Evolutionary conservation across 192 early-diverging fungal species (phyloP).

Genomic region (Coemansia sp.): DNA sequence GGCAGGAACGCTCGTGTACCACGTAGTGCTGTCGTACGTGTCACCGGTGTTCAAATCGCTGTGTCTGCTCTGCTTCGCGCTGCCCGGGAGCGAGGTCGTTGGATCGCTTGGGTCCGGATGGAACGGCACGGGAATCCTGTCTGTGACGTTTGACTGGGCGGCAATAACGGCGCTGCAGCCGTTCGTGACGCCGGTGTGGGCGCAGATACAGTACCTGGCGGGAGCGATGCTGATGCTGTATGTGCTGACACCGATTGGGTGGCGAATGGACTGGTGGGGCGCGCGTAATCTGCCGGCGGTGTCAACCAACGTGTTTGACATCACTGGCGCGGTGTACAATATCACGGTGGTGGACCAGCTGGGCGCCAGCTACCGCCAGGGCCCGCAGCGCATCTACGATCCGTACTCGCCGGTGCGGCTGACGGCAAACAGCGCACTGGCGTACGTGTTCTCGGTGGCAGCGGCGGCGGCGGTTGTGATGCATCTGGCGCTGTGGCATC

Average conservation of each 20-base stretch:
- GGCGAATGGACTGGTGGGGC: slow-evolving; percentile 65
- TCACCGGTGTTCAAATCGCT: slow-evolving; percentile 69
- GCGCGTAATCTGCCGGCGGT: slow-evolving; percentile 60
- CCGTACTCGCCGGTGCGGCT: slow-evolving; percentile 50
- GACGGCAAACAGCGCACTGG: slow-evolving; percentile 48
- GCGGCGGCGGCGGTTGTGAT: slow-evolving; percentile 39
- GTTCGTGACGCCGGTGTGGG: slow-evolving; percentile 72
- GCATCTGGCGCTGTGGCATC: slow-evolving; percentile 46
- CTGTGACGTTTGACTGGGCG: slow-evolving; percentile 75
- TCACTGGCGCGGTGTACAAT: slow-evolving; percentile 60
- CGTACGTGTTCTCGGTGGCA: slow-evolving; percentile 46
- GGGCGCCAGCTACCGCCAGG: slow-evolving; percentile 5
- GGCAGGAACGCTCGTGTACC: slow-evolving; percentile 47
- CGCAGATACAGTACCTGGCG: slow-evolving; percentile 65
- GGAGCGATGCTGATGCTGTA: slow-evolving; percentile 70
- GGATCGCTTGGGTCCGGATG: slow-evolving; percentile 45
- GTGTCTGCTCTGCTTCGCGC: slow-evolving; percentile 60
- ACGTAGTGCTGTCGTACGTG: slow-evolving; percentile 61
- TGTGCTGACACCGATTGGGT: slow-evolving; percentile 67
- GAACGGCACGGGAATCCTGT: slow-evolving; percentile 67
- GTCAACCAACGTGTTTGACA: slow-evolving; percentile 63
- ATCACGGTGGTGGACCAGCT: slow-evolving; percentile 51
- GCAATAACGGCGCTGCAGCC: slow-evolving; percentile 60
- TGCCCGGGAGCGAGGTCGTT: slow-evolving; percentile 29
- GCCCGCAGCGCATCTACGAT: slow-evolving; percentile 22